phyloP scores from a whole-genome alignment of 208 protist genomes.

The Trypanosoma conorhini region DNA sequence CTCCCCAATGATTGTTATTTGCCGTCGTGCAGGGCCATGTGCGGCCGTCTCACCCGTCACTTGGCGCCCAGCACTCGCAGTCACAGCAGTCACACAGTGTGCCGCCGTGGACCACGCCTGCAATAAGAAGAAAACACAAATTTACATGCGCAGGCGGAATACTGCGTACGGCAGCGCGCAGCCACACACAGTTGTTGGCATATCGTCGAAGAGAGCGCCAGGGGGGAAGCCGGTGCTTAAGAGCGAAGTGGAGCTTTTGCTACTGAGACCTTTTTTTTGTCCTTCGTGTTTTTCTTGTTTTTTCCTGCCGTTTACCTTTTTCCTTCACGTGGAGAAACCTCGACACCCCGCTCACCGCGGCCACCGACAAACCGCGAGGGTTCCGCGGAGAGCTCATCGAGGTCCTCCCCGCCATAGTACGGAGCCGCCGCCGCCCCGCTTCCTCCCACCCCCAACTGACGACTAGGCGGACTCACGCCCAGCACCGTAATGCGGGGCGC shows the following conservation, averaged over 20 bases:
- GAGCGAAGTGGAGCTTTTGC: no score
- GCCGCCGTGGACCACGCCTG: no score
- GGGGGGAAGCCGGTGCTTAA: no score
- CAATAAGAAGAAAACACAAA: no score
- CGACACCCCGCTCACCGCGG: neutral
- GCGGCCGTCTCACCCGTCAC: no score
- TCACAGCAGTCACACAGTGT: no score
- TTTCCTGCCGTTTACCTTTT: neutral
- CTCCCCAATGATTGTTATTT: no score
- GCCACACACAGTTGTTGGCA: neutral
- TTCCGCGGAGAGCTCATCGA: conserved; percentile 44
- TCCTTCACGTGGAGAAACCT: neutral
- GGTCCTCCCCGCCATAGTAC: neutral
- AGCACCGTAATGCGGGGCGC: conserved; percentile 4
- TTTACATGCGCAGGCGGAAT: no score
- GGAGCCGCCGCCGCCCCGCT: neutral
- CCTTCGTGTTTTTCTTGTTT: neutral
- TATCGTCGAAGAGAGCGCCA: no score
- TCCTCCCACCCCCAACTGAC: neutral
- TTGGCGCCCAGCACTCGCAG: no score
- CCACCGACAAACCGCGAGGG: conserved; percentile 41
- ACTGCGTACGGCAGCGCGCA: no score
- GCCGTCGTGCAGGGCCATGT: no score
- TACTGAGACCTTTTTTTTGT: neutral
- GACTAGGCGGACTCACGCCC: neutral